Evolutionary conservation across 768 basidiomycete genomes (phyloP).

Genomic region (Amyloporia xantha): DNA sequence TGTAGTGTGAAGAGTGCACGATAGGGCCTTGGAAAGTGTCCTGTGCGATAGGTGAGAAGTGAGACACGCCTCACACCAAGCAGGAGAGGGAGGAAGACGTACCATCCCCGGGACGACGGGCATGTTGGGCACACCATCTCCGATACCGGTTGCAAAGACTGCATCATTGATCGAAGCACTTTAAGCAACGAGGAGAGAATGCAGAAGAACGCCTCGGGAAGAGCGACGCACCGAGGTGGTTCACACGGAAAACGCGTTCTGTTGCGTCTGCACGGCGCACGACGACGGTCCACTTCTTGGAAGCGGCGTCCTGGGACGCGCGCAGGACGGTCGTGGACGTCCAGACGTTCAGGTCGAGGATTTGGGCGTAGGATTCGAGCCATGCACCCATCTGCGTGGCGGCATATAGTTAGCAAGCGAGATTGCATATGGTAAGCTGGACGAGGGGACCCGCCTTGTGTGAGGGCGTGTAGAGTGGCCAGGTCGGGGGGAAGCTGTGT

Average conservation of each 20-base stretch:
- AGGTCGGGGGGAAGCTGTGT: conserved; percentile 47
- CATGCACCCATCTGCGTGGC: conserved; percentile 62
- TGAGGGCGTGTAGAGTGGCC: conserved; percentile 55
- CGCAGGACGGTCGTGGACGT: conserved; percentile 27
- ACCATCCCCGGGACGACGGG: conserved; percentile 26
- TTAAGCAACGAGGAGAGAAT: too few relatives aligned
- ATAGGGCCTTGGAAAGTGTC: conserved; percentile 56
- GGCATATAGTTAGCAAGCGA: neutral
- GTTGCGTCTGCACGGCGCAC: conserved; percentile 30
- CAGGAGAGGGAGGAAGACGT: neutral
- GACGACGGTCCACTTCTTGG: conserved; percentile 25
- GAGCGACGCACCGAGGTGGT: too few relatives aligned
- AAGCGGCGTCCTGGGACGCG: conserved; percentile 16
- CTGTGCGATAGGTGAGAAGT: conserved; percentile 28
- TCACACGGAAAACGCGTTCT: conserved; percentile 22
- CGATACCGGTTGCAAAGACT: conserved; percentile 34
- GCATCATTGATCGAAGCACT: too few relatives aligned
- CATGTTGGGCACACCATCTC: conserved; percentile 31
- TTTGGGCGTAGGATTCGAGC: conserved; percentile 57
- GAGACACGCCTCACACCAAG: neutral
- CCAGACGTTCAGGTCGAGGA: conserved; percentile 61
- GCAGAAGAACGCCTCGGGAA: too few relatives aligned
- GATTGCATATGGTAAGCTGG: neutral
- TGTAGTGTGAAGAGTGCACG: conserved; percentile 52
- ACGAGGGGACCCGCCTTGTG: conserved; percentile 34